Conservation (phyloP, 2,329 filamentous ascomycete species). For the Trichoderma gracile region DNA sequence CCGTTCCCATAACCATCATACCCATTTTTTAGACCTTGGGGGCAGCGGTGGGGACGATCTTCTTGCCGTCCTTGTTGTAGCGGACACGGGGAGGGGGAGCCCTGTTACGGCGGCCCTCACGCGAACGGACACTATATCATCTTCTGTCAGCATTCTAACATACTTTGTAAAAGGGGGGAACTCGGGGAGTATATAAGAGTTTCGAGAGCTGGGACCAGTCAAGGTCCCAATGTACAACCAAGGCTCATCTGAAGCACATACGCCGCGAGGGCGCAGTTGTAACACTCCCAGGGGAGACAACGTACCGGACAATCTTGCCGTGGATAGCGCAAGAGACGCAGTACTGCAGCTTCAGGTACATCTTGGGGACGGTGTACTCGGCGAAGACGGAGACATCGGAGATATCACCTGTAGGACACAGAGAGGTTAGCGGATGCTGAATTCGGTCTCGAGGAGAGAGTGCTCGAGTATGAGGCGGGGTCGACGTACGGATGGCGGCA, state of each 20-base stretch:
- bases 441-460: neutral
- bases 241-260: constrained; percentile 61
- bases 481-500: constrained; percentile 92
- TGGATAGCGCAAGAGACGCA: constrained; percentile 99
- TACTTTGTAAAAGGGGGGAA: constrained; percentile 31
- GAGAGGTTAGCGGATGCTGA: neutral
- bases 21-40: constrained; percentile 42
- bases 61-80: constrained; percentile 99
- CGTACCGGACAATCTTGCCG: constrained; percentile 99
- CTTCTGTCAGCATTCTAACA: constrained; percentile 46
- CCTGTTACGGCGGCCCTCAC: constrained; percentile 96
- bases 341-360: constrained; percentile 99
- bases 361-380: constrained; percentile 99
- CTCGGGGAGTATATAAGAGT: constrained; percentile 25
- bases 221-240: constrained; percentile 52
- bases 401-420: constrained; percentile 79
- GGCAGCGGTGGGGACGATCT: constrained; percentile 75
- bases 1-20: constrained; percentile 35
- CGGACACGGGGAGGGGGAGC: constrained; percentile 94
- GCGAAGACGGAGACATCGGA: constrained; percentile 98
- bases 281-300: constrained; percentile 58
- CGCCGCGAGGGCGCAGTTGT: constrained; percentile 55
- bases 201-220: constrained; percentile 24
- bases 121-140: constrained; percentile 81
- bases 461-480: neutral